Conservation (phyloP, 805 yeast species). For the Metschnikowia anglica region DNA sequence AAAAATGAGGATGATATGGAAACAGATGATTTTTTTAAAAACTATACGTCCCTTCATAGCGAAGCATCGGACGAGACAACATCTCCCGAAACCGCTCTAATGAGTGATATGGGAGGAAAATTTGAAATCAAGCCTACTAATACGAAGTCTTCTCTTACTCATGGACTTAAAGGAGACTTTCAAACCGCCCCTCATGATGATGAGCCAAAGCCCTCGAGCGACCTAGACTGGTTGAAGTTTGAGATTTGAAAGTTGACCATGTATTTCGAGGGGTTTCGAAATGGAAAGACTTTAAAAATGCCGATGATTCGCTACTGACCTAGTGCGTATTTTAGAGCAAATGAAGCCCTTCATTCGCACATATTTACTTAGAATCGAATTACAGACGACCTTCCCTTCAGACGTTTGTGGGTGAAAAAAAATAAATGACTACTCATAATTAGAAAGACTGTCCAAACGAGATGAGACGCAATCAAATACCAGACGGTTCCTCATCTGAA, state of each 20-base stretch:
- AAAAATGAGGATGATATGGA: slow-evolving; percentile 20
- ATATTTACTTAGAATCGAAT: background rate
- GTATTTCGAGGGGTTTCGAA: no score
- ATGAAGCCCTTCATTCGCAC: background rate
- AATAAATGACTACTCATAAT: slow-evolving; percentile 1
- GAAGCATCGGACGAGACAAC: slow-evolving; percentile 18
- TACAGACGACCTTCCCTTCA: background rate
- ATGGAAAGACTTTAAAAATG: background rate
- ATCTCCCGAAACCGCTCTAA: slow-evolving; percentile 13
- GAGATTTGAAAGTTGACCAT: slow-evolving; percentile 27
- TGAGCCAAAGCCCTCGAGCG: slow-evolving; percentile 20
- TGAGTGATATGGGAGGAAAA: slow-evolving; percentile 15
- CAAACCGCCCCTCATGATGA: background rate
- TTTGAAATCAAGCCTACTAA: slow-evolving; percentile 18
- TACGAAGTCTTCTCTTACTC: slow-evolving; percentile 19
- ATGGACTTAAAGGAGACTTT: slow-evolving; percentile 18
- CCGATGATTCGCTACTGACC: background rate
- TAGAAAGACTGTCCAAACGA: background rate
- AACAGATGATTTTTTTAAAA: slow-evolving; percentile 25
- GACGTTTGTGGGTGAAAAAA: background rate
- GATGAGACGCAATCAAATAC: no score
- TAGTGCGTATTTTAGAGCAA: background rate
- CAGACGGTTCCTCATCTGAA: no score
- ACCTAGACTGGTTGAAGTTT: slow-evolving; percentile 36
- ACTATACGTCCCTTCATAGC: slow-evolving; percentile 24